Evolutionary conservation across 257 asterid species (phyloP), one percentile per base, ranked within the genome.

Genomic region (Capsicum chinense): DNA sequence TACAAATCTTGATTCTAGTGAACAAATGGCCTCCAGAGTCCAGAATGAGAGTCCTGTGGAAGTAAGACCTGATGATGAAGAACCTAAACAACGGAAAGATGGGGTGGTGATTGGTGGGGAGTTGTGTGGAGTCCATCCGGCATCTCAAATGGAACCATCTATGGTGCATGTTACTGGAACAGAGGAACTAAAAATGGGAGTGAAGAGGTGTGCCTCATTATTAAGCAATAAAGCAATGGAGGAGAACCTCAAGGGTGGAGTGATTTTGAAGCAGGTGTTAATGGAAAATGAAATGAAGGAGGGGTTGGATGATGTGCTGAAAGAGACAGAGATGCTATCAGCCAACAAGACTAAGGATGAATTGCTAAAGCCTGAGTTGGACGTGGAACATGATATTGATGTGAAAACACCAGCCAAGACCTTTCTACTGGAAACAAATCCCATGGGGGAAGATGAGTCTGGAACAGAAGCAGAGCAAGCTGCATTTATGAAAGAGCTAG

Each of bases 401-500:
- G 12, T 82, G 84, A 90, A 87, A 88, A 84, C 87, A 64, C 84
- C 92, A 63, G 52, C 89, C 12, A 92, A 90, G 82, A 84, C 90
- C 37, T 93, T 91, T 84, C 89, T 93, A 3, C 87, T 89, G 79
- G 97, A 93, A 85, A 79, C 86, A 56, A 85, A 89, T 89, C 93
- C 88, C 79, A 88, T 74, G 56, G 88, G 88, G 19, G 94, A 86
- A 78, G 90, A 93, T 83, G 98, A 92, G 86, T 82, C 93, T 21
- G 98, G 95, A 60, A 91, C 93, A 3, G 95, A 91, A 86, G 98
- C 92, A 90, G 97, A 95, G 73, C 97, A 93, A 86, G 92, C 90
- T 57, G 93, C 90, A 15, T 95, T 95, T 88, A 89, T 92, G 92
- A 91, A 91, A 88, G 99, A 93, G 88, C 87, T 94, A 60, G 97